Evolutionary conservation across 345 rosid species (phyloP), one percentile per base, ranked within the genome.

Genomic region (Eucalyptus sp.): DNA sequence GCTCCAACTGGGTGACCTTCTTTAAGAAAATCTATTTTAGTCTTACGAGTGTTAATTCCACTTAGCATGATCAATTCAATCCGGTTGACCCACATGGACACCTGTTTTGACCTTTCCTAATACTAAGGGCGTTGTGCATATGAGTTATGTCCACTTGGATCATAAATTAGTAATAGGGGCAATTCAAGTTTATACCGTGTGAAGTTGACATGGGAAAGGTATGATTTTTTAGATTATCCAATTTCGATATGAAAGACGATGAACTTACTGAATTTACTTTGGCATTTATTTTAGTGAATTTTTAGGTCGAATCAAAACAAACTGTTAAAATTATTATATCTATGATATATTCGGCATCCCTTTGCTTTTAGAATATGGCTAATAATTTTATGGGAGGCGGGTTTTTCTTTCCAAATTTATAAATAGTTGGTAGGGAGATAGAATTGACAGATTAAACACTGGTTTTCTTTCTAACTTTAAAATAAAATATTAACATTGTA

Each of bases 151-250:
- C 83, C 46, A 3, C 83, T 20, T 5, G 46, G 27, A 20, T 27
- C 20, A 71, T 71, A 18, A 10, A 10, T 71, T 20, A 71, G 46
- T 10, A 37, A 71, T 71, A 5, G 25, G 83, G 7, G 8, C 46
- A 10, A 37, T 5, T 37, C 5, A 0, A 37, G 14, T 37, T 10
- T 5, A 33, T 71, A 27, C 20, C 20, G 1, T 8, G 13, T 33
- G 71, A n/a, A 64, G 33, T 29, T 18, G 0, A 29, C 17, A 7
- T 29, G 37, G 1, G 10, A 64, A 64, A 64, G 10, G 5, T 7
- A 14, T 1, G 1, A 13, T 64, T 64, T 15, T 17, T 33, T 16
- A 17, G 13, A 3, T 71, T 71, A 18, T 33, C 44, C 13, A 18
- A 5, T 17, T 71, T 9, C 25, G 7, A 17, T 10, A 33, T 16